Base-by-base conservation (phyloP, 371 early-diverging fungal genomes). In the Mucor plumbeus region DNA sequence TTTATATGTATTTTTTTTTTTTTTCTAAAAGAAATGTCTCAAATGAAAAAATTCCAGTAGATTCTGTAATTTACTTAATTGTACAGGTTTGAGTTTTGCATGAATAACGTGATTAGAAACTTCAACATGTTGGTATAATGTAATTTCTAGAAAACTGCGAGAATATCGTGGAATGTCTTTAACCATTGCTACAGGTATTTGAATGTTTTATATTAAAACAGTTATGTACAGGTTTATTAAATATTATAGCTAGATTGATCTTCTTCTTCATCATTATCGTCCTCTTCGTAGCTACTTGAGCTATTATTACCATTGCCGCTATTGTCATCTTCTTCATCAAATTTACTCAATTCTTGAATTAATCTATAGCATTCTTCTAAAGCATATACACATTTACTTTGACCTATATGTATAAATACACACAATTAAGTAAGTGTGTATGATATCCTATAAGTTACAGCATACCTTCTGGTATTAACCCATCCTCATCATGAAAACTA, bases 401-500 rank as follows among this genome's bases (percentile, higher is more conserved):
- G 59, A 5, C 65, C 65, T 65, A 36, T 14, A 19, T 10, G n/a
- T n/a, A n/a, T n/a, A n/a, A n/a, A 43, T 21, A 15, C 1, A 15
- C 2, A 10, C 54, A 38, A 14, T 10, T 38, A 6, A 44, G 19
- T 53, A 9, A 6, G 17, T 33, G 9, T 7, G 15, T 7, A 38
- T 31, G 14, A 55, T 7, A 4, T 31, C 7, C 8, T 14, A 5
- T 55, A 36, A 26, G 36, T 7, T 36, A 8, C 26, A 17, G 9
- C 72, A 89, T 90, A 40, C 80, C 96, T 79, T 94, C 94, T 8
- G 94, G 94, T 19, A 93, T 83, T 55, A 88, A 83, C 55, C 90
- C 90, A 50, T 93, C 90, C 65, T 90, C 90, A 66, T 90, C 93
- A 61, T 91, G 77, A 66, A 95, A 96, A 67, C 90, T 91, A 47